A percentile compares a stretch with the other conserved stretches of the same genome.
These are phyloP conservation scores for Ichthyophthirius multifiliis DNA, from an alignment of 169 alveolate genomes.

Conservation along the genomic window DNA sequence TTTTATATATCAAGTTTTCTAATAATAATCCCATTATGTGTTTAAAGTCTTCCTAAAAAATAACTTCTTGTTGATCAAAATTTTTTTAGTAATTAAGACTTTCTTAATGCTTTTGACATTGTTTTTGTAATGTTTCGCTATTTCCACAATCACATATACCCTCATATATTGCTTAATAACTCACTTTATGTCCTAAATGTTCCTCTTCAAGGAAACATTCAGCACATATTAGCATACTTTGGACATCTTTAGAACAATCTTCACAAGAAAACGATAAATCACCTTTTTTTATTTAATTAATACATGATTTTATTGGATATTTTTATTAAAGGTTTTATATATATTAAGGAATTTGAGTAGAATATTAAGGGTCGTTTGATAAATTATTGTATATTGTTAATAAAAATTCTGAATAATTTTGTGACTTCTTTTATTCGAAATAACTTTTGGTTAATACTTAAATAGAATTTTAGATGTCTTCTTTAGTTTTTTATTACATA, in stretches of 20 bases:
- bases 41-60: background rate
- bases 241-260: background rate
- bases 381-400: background rate
- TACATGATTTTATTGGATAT: background rate
- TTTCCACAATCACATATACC: slow-evolving; percentile 18
- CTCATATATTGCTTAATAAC: background rate
- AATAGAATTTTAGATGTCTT: background rate
- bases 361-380: background rate
- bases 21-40: background rate
- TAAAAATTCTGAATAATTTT: background rate
- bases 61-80: background rate
- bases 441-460: background rate
- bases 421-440: background rate
- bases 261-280: background rate
- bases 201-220: background rate
- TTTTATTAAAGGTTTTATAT: background rate
- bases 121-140: background rate
- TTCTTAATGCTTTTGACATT: background rate
- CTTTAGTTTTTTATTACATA: no score
- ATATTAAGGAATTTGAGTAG: background rate
- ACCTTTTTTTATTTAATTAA: background rate
- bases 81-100: background rate
- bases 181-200: background rate
- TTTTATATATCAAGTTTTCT: no score
- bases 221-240: background rate